These are phyloP conservation scores for Globisporangium echinulatum DNA, from an alignment of 352 stramenopile genomes.

Conservation along the genomic window DNA sequence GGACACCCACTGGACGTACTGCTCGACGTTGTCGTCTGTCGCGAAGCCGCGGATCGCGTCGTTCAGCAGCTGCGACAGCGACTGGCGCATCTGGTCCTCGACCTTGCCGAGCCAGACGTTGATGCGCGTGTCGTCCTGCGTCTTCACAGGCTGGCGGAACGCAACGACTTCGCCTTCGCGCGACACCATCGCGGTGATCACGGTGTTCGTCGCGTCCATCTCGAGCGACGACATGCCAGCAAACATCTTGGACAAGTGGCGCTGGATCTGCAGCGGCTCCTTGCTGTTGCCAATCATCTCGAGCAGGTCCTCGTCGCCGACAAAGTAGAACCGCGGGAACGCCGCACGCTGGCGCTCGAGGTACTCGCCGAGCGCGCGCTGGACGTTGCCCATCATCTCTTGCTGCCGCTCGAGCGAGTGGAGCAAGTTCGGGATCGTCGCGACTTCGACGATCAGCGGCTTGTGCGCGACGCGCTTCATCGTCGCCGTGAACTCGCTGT, in stretches of 20 bases:
- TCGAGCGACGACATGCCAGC: slow-evolving; percentile 93
- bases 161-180: slow-evolving; percentile 98
- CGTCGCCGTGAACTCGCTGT: slow-evolving; percentile 97
- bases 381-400: slow-evolving; percentile 98
- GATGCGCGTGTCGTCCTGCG: slow-evolving; percentile 87
- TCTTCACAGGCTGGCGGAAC: slow-evolving; percentile 91
- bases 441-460: slow-evolving; percentile 95
- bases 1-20: slow-evolving; percentile 96
- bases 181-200: slow-evolving; percentile 93
- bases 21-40: slow-evolving; percentile 63
- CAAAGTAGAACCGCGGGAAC: slow-evolving; percentile 99
- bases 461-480: slow-evolving; percentile 97
- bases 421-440: slow-evolving; percentile 87
- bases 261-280: slow-evolving; percentile 96
- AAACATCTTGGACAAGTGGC: slow-evolving; percentile 99
- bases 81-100: slow-evolving; percentile 96
- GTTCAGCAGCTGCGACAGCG: slow-evolving; percentile 94
- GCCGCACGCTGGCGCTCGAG: slow-evolving; percentile 96
- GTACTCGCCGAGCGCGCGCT: slow-evolving; percentile 99
- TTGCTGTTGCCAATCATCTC: slow-evolving; percentile 99
- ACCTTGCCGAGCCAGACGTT: slow-evolving; percentile 96
- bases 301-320: slow-evolving; percentile 99
- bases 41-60: slow-evolving; percentile 84
- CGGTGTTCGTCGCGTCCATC: slow-evolving; percentile 60
- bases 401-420: slow-evolving; percentile 92